A percentile compares a stretch with the other conserved stretches of the same genome.
Conservation (phyloP, 164 flowering plant genomes). For the grape (Vitis vinifera) region DNA sequence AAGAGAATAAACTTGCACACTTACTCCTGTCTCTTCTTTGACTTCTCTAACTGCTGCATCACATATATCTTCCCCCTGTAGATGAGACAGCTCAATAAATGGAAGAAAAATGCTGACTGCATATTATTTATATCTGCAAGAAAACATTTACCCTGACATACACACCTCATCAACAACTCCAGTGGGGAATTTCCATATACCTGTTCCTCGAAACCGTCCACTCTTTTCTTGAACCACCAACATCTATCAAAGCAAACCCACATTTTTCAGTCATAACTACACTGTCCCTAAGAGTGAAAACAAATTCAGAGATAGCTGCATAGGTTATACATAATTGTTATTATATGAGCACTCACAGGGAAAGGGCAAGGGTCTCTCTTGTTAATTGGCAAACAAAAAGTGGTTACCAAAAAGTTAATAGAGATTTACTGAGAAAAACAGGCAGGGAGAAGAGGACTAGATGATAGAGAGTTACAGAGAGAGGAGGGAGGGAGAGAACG, state of each 20-base stretch:
- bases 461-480: no score
- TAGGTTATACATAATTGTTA: neutral
- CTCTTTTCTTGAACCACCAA: constrained; percentile 48
- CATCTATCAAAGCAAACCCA: constrained; percentile 20
- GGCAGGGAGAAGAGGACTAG: no score
- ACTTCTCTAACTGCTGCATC: constrained; percentile 50
- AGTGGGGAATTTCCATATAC: constrained; percentile 55
- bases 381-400: no score
- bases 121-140: neutral
- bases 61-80: constrained; percentile 59
- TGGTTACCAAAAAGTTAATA: no score
- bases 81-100: neutral
- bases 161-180: constrained; percentile 49
- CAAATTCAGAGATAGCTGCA: neutral
- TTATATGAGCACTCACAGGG: neutral
- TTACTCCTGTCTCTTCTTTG: constrained; percentile 63
- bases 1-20: constrained; percentile 9
- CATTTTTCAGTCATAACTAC: neutral
- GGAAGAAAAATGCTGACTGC: neutral
- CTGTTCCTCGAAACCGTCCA: constrained; percentile 36
- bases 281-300: neutral
- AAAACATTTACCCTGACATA: neutral
- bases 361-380: no score
- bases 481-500: no score
- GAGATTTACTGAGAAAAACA: no score